phyloP scores from a whole-genome alignment of 1,284 basidiomycete genomes.

The Tilletia caries region DNA sequence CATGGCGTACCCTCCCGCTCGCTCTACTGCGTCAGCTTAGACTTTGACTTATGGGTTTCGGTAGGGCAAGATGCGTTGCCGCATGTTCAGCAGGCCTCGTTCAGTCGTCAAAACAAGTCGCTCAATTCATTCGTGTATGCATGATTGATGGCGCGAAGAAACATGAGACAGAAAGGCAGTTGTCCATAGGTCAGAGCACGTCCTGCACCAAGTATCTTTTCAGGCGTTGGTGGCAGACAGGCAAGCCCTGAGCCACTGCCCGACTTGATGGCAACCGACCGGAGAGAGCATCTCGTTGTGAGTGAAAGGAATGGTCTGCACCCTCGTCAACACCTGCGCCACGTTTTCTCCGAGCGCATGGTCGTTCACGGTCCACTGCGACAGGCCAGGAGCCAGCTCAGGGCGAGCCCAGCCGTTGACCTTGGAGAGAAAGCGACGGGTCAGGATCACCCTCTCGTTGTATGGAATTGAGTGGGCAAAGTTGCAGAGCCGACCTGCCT shows the following conservation, averaged over 20 bases:
- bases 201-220: not conserved
- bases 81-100: no score
- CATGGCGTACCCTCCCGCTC: no score
- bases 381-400: not conserved
- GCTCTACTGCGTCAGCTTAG: no score
- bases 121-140: no score
- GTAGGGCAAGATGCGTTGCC: no score
- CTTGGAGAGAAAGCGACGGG: not conserved
- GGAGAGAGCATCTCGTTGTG: slow-evolving; percentile 7
- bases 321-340: not conserved
- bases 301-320: slow-evolving; percentile 5
- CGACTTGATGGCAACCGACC: slow-evolving; percentile 1
- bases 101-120: no score
- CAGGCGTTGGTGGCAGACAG: not conserved
- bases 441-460: not conserved
- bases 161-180: no score
- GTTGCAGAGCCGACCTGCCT: not conserved
- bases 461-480: not conserved
- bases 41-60: no score
- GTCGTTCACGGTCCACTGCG: not conserved
- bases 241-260: not conserved
- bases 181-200: not conserved
- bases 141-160: no score
- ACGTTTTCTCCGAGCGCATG: not conserved
- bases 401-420: not conserved